Evolutionary conservation across 2,329 filamentous ascomycete species (phyloP).

Genomic region (Madurella mycetomatis): DNA sequence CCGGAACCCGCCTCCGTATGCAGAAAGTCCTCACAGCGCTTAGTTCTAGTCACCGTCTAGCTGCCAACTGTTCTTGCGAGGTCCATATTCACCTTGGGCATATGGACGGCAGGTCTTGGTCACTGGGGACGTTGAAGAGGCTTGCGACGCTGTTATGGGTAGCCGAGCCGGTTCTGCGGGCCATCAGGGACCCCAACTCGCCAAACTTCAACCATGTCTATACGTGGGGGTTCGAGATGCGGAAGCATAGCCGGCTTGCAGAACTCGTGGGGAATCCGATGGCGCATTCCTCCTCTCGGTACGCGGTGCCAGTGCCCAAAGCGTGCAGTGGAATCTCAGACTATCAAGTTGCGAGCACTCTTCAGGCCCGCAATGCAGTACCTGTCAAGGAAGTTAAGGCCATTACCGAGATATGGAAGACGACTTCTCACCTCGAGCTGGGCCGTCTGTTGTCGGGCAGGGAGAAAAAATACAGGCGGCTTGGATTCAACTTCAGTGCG

Average conservation of each 20-base stretch:
- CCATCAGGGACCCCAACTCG: slow-evolving; percentile 35
- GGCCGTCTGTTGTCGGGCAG: slow-evolving; percentile 35
- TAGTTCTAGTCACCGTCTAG: slow-evolving; percentile 24
- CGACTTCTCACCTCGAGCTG: slow-evolving; percentile 28
- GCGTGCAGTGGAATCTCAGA: slow-evolving; percentile 2
- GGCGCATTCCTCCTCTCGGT: neutral
- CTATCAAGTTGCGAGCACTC: slow-evolving; percentile 20
- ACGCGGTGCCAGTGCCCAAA: neutral
- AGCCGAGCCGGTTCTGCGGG: slow-evolving; percentile 34
- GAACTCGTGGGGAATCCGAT: slow-evolving; percentile 3
- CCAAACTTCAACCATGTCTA: slow-evolving; percentile 36
- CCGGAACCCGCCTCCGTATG: slow-evolving; percentile 19
- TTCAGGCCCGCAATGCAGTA: slow-evolving; percentile 6
- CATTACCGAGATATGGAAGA: slow-evolving; percentile 30
- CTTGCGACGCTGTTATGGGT: slow-evolving; percentile 36
- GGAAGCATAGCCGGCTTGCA: slow-evolving; percentile 33
- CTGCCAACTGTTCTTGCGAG: slow-evolving; percentile 37
- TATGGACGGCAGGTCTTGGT: slow-evolving; percentile 30
- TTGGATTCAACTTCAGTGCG: slow-evolving; percentile 40
- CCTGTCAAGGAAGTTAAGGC: slow-evolving; percentile 20
- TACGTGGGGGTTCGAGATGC: slow-evolving; percentile 36
- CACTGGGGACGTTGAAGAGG: slow-evolving; percentile 32
- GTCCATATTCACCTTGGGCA: slow-evolving; percentile 38
- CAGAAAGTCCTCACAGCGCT: slow-evolving; percentile 27
- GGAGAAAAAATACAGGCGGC: slow-evolving; percentile 31